phyloP scores from a whole-genome alignment of 2,329 filamentous ascomycete genomes.

The Scedosporium boydii region DNA sequence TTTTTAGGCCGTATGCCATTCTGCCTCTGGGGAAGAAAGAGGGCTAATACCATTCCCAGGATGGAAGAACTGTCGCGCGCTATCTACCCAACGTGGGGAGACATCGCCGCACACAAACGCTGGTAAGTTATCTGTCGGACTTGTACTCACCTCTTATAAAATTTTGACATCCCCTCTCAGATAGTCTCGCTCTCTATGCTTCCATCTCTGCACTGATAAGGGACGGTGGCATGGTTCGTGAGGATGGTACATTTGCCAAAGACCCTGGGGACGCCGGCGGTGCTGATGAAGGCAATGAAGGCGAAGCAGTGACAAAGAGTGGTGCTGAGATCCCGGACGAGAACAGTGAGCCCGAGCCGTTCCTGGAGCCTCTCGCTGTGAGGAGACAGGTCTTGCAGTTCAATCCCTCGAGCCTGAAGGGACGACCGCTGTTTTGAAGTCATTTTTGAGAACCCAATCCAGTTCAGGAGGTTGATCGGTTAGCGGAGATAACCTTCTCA shows the following conservation, averaged over 20 bases:
- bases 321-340: too few species aligned
- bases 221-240: background rate
- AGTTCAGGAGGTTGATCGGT: background rate
- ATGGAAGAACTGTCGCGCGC: constrained; percentile 3
- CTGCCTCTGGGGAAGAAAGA: background rate
- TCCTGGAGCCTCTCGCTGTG: background rate
- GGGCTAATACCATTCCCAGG: background rate
- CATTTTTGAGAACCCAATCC: background rate
- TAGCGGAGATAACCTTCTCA: background rate
- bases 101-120: background rate
- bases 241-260: background rate
- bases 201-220: constrained; percentile 1
- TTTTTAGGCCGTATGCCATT: background rate
- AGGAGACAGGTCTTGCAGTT: background rate
- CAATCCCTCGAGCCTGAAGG: background rate
- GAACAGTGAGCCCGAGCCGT: background rate
- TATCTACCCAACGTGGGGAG: background rate
- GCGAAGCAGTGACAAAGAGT: background rate
- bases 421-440: background rate
- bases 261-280: background rate
- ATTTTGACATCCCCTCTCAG: background rate
- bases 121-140: background rate
- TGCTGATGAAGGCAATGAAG: background rate
- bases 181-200: background rate
- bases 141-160: background rate